Base-by-base conservation (phyloP, 2,329 filamentous ascomycete species). In the Sarocladium oryzae region DNA sequence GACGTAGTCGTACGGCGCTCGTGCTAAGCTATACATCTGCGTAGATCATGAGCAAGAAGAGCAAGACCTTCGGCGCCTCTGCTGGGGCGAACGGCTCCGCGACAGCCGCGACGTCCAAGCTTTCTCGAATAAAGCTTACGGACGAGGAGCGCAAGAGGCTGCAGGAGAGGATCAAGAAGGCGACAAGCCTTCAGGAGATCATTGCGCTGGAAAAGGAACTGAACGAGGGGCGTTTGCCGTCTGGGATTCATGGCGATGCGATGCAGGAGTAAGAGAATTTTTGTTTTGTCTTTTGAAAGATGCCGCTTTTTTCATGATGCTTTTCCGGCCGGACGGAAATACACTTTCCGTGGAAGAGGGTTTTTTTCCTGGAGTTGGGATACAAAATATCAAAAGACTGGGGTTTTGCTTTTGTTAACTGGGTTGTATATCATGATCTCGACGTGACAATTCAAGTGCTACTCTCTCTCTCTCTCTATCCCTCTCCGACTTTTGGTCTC, bases 171-270 rank as follows among this genome's bases (percentile, higher is more conserved):
- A 95, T 99, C 67, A 84, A 84, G 69, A 89, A 88, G 62, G 92
- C 93, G 5, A 90, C 86, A 66, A 95, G 86, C 63, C 67, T 99
- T 62, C 86, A 90, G 59, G 93, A 97, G 72, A 95, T 99, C 64
- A 85, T 89, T 52, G 79, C 82, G 58, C 68, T 99, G 64, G 93
- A 99, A 74, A 95, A 92, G 74, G 89, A 93, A 68, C 71, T 97
- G 57, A 88, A 88, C 56, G 92, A 97, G 67, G 93, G 93, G 2
- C 77, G 88, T 62, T 77, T 97, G 67, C 92, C 92, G 2, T 76
- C 79, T 30, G 87, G 84, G 24, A 78, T 84, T 28, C 74, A 79
- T 32, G 49, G 36, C 9, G 74, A 73, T 41, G 70, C 68, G 13
- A 85, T 85, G 82, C 80, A 85, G 68, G 79, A 84, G 61, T 85